Evolutionary conservation across 305 asterid species (phyloP), one percentile per base, ranked within the genome.

Genomic region (Fraxinus greggii): DNA sequence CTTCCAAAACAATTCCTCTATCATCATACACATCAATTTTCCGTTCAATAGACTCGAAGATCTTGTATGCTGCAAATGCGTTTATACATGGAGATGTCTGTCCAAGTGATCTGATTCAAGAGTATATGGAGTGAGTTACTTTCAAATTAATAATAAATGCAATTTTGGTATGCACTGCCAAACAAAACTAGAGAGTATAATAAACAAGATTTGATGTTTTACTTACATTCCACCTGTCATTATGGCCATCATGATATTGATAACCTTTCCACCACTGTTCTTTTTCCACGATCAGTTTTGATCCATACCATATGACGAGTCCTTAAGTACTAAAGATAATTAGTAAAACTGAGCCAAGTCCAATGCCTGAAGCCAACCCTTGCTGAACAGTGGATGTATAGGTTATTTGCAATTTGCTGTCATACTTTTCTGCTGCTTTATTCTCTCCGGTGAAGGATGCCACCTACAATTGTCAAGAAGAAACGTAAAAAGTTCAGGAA

Each of bases 221-320:
- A 77, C 95, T 88, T 86, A 90, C 96, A 86, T 75, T 88, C 90
- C 92, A n/a, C 92, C 93, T 63, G 85, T 72, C 92, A 92, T 85
- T 77, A 91, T 84, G 23, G 92, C 86, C 69, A 89, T 48, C 24
- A 89, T 82, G 35, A 92, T 90, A 82, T 87, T 84, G 0, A 88
- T 74, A 2, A 92, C 92, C 1, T 67, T 76, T 0, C 93, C 91
- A 5, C 93, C 96, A 4, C 54, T 72, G 45, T 86, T 24, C 90
- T 89, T 79, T 86, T 86, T 3, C 82, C 78, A 89, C 9, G 35
- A 92, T 86, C 35, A 90, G 79, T 78, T 73, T 89, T 29, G 89
- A 81, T 73, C 94, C 96, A 17, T 88, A 88, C 87, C 89, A 86
- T 36, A 89, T 56, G 9, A 90, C 91, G 45, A 90, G 83, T 28